Base-by-base conservation (phyloP, 768 basidiomycete species). In the Mycena pura region DNA sequence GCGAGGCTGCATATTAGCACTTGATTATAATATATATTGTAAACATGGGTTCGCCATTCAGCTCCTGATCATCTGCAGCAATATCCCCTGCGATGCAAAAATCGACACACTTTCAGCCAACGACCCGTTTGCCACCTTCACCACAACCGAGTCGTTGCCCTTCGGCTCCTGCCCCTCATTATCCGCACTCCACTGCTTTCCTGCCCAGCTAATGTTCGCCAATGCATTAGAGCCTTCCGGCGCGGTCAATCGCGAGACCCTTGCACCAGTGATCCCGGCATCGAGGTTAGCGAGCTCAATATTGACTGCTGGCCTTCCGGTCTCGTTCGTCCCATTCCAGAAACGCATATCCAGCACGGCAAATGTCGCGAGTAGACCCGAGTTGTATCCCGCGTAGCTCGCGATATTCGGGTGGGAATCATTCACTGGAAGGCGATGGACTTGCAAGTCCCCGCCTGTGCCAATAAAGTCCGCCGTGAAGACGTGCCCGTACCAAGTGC, bases 301-400 rank as follows among this genome's bases (percentile, higher is more conserved):
- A 43, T 43, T 14, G 1, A 21, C 19, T 6, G 25, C 28, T 1
- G 51, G 39, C 17, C 51, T 28, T 3, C n/a, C 10, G 27, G n/a
- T n/a, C 29, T 32, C 29, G 38, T 40, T 52, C 27, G n/a, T 39
- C 15, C 27, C 27, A 2, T 52, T 40, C 51, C 51, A 43, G 24
- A 53, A 29, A 8, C 21, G 51, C 39, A 53, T 21, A 53, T 53
- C 21, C 51, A 53, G 21, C 51, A 43, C 51, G 10, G 51, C 51
- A 19, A 53, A 14, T n/a, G 29, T 43, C 13, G 51, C 43, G 8
- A 57, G 29, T 22, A 6, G 6, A 0, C 39, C 56, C 14, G 39
- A 15, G 47, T 57, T 57, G 28, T 57, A 57, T 34, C 56, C 56
- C 15, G 56, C 56, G 22, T 49, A 57, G 38, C 47, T 13, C 38